These are phyloP conservation scores for Gynandropsis gynandra DNA, from an alignment of 345 rosid species.

Conservation along the genomic window DNA sequence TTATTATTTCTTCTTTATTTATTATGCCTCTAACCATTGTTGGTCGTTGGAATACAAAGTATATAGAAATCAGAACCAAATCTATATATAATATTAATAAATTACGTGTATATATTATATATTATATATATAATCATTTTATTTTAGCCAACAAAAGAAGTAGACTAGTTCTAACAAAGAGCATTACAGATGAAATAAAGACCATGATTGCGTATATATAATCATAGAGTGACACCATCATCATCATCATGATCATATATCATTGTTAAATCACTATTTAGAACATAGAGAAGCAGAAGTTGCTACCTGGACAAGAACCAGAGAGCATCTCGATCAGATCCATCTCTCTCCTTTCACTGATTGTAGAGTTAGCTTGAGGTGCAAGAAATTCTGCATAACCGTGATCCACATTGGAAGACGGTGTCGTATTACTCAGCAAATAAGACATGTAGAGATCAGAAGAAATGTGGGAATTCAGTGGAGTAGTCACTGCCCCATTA, in stretches of 20 bases:
- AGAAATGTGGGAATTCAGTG: conserved; percentile 27
- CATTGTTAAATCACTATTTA: conserved; percentile 14
- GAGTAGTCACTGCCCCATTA: conserved; percentile 17
- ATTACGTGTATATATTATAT: too few species aligned
- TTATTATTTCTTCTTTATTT: too few species aligned
- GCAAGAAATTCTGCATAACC: conserved; percentile 17
- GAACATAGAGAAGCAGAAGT: conserved; percentile 21
- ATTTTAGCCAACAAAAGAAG: background rate
- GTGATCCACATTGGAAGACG: conserved; percentile 15
- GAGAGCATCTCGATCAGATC: conserved; percentile 96
- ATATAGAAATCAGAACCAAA: too few species aligned
- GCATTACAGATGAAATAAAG: background rate
- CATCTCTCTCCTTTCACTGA: conserved; percentile 52
- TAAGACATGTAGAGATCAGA: conserved; percentile 57
- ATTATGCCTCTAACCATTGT: too few species aligned
- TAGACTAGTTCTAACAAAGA: background rate
- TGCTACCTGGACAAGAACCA: conserved; percentile 35
- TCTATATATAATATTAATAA: too few species aligned
- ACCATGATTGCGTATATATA: conserved; percentile 3
- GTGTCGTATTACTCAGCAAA: conserved; percentile 45
- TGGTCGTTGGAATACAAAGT: too few species aligned
- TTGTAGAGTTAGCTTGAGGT: conserved; percentile 26
- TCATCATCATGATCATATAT: conserved; percentile 9
- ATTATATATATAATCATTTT: too few species aligned
- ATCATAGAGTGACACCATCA: conserved; percentile 10